Conservation (phyloP, 306 rosid species). For the Boehmeria nivea region DNA sequence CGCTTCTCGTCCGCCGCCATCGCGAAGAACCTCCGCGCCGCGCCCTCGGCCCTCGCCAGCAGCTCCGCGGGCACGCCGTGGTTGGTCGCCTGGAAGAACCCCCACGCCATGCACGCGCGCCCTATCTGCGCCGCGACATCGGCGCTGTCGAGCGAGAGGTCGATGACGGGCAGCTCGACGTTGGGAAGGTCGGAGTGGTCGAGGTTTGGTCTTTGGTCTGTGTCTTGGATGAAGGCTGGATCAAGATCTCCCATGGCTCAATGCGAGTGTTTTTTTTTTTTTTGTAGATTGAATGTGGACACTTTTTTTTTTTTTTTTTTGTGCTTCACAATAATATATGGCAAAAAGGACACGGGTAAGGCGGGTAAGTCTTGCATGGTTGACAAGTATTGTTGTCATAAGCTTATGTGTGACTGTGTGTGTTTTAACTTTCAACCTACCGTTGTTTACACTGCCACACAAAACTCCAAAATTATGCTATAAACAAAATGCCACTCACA, state of each 20-base stretch:
- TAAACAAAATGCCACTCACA: no score
- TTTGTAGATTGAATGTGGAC: constrained; percentile 12
- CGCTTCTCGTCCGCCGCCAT: constrained; percentile 33
- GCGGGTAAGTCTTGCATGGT: neutral
- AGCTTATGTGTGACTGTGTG: no score
- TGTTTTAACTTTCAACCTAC: no score
- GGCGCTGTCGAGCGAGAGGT: constrained; percentile 36
- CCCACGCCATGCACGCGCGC: constrained; percentile 65
- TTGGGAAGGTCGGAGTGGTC: constrained; percentile 6
- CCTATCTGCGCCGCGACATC: constrained; percentile 39
- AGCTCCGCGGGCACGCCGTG: constrained; percentile 54
- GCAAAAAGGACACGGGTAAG: no score
- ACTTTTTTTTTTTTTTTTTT: no score
- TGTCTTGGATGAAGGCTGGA: constrained; percentile 48
- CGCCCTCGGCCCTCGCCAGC: constrained; percentile 30
- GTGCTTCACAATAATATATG: no score
- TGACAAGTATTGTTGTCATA: neutral
- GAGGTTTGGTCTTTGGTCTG: constrained; percentile 43
- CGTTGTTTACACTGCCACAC: no score
- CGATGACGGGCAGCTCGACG: constrained; percentile 47
- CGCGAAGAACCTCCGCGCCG: constrained; percentile 42
- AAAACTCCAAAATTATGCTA: no score
- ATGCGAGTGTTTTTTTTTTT: neutral
- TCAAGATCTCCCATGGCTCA: constrained; percentile 55
- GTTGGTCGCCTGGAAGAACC: constrained; percentile 76